Evolutionary conservation across 768 basidiomycete species (phyloP), one percentile per base, ranked within the genome.

Genomic region (Termitomyces bulborhizus): DNA sequence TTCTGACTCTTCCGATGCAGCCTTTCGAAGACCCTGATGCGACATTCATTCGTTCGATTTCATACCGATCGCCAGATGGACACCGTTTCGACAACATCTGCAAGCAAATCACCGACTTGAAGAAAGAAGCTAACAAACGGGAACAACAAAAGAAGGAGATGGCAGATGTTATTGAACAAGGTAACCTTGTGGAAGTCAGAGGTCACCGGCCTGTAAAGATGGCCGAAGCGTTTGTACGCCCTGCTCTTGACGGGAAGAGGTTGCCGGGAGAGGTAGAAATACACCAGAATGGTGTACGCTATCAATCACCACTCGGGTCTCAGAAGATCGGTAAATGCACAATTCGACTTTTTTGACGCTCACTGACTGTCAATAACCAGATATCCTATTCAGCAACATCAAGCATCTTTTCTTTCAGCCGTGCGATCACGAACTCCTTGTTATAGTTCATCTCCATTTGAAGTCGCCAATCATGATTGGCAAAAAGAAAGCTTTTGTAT

Each of bases 371-470:
- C 13, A 6, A 11, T 16, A 21, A 48, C 34, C 64, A 96, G 96
- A 99, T 68, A 79, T 99, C 12, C 76, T 98, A 9, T 99, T 98
- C 75, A 87, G 84, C 73, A 99, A 99, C 69, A 87, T 99, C 76
- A 97, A 96, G 69, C 96, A 99, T 71, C 77, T 98, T 9, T 97
- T 98, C 75, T 98, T 99, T 82, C 97, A 99, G 66, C 96, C 97
- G 2, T 98, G 96, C 64, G 97, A 99, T 60, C 86, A 92, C 61
- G 97, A 99, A 69, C 75, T 98, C 18, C 79, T 98, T 51, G 95
- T 97, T 53, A 87, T 99, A 58, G 84, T 97, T 32, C 97, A 99
- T 68, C 72, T 97, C 49, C 91, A 98, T 68, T 78, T 99, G 49
- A 97, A 83, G 70, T 83, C 93, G 0, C 97, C 97, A 0, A 98